Base-by-base conservation (phyloP, 2,329 filamentous ascomycete genomes). In the Botrytis galanthina region DNA sequence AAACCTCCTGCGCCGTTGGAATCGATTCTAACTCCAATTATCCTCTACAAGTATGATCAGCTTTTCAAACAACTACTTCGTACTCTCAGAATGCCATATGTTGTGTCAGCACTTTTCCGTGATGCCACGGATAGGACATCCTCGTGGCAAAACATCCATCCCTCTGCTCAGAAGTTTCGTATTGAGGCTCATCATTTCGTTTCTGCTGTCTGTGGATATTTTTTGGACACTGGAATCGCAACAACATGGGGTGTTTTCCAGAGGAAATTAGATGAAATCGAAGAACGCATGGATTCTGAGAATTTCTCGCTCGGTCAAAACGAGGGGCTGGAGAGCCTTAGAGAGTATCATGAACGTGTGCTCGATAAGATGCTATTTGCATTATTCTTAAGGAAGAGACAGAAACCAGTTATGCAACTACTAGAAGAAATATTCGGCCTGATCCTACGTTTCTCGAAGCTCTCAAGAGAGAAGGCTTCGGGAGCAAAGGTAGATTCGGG, bases 161-260 rank as follows among this genome's bases (percentile, higher is more conserved):
- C 71, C 39, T 71, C 77, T 59, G 74, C 77, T 32, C 78, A 80
- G 60, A 87, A 87, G 67, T 94, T 98, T 76, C 87, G 91, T 9
- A 86, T 91, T 54, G 93, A 97, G 80, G 91, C 93, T 0, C 90
- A 93, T 71, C 92, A 96, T 80, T 95, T 98, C 76, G 86, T 97
- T 37, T 87, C 88, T 0, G 88, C 88, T 16, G 82, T 98, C 0
- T 88, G 90, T 57, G 88, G 90, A 1, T 96, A 98, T 79, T 92
- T 95, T 78, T 91, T 97, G 75, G 93, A 95, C 73, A 88, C 90
- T 0, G 94, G 92, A 2, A 90, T 98, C 69, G 87, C 87, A 12
- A 85, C 87, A 26, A 89, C 91, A 0, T 98, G 95, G 95, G 84
- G 83, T 35, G 84, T 84, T 0, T 95, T 98, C 74, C 88, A 92